Base-by-base conservation (phyloP, 192 early-diverging fungal genomes). In the Coemansia nantahalensis region DNA sequence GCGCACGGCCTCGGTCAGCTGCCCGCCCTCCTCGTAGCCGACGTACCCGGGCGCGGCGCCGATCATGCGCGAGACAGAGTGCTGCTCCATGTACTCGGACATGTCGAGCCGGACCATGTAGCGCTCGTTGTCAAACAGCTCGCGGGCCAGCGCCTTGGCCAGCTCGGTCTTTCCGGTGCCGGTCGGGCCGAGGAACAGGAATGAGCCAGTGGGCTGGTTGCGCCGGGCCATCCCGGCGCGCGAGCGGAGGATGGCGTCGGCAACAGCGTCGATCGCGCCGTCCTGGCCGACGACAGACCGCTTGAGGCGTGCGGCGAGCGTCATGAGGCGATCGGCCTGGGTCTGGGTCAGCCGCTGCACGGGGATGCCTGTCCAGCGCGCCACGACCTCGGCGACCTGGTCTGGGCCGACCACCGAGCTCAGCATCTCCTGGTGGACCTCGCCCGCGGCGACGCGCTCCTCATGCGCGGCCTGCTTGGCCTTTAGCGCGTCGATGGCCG, bases 71-170 rank as follows among this genome's bases (percentile, higher is more conserved):
- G 91, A 77, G 3, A 96, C 91, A 7, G 89, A 80, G 63, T 95
- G 88, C 58, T 68, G 76, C 62, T 95, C 90, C 91, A 94, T 94
- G 73, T 93, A 99, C 74, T 99, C 97, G 35, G 87, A 89, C 97
- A 99, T 99, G 62, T 99, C 97, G n/a, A 99, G 80, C 0, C 97
- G 87, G 22, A 98, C 82, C 59, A 99, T 88, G 46, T 85, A 86
- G 64, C 93, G 94, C 62, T 98, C 92, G 54, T 95, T 90, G 68
- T 99, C 95, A 64, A 98, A 98, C 26, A 99, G 82, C 63, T 95
- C 90, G 42, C 86, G 69, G 14, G 88, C 90, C 31, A 92, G 71
- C 8, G 85, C 81, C 61, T 90, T 89, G 54, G 82, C 83, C 38
- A 89, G 68, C 69, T 91, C 88, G 2, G 86, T 91, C 65, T 99